A percentile compares a stretch with the other conserved stretches of the same genome.
Evolutionary conservation across 2,329 filamentous ascomycete genomes (phyloP).

Genomic region (Paradendryphiella salina): DNA sequence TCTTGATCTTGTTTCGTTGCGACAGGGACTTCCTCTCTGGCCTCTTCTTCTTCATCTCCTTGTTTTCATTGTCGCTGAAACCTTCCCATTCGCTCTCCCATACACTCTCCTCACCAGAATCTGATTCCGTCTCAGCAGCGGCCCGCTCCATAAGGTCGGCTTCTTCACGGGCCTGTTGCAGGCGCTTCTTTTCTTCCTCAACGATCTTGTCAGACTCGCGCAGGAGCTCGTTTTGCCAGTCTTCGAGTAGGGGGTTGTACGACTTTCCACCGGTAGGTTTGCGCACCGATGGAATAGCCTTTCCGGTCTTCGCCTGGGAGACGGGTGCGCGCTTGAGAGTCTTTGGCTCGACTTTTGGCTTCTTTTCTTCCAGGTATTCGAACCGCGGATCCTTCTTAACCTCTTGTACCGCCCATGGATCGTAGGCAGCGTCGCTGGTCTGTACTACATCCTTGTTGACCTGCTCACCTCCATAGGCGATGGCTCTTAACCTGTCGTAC

Average conservation of each 20-base stretch:
- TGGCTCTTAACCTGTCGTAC: constrained; percentile 72
- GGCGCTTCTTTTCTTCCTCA: constrained; percentile 73
- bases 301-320: constrained; percentile 80
- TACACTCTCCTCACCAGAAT: constrained; percentile 83
- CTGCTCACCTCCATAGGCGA: constrained; percentile 72
- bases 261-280: constrained; percentile 82
- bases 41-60: constrained; percentile 70
- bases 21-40: constrained; percentile 82
- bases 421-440: constrained; percentile 67
- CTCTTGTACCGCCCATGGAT: constrained; percentile 72
- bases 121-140: constrained; percentile 72
- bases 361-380: constrained; percentile 68
- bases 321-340: constrained; percentile 78
- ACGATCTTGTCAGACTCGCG: constrained; percentile 78
- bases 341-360: constrained; percentile 69
- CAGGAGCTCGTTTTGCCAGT: constrained; percentile 77
- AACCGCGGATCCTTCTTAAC: constrained; percentile 57
- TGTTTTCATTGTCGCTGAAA: constrained; percentile 53
- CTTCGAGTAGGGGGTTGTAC: constrained; percentile 87
- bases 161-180: constrained; percentile 69
- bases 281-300: constrained; percentile 74
- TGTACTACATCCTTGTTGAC: constrained; percentile 53
- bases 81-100: constrained; percentile 85
- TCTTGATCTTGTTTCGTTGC: constrained; percentile 85
- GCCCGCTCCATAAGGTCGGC: constrained; percentile 68